Conservation (phyloP, 2,329 filamentous ascomycete species). For the Pseudogymnoascus sp. region DNA sequence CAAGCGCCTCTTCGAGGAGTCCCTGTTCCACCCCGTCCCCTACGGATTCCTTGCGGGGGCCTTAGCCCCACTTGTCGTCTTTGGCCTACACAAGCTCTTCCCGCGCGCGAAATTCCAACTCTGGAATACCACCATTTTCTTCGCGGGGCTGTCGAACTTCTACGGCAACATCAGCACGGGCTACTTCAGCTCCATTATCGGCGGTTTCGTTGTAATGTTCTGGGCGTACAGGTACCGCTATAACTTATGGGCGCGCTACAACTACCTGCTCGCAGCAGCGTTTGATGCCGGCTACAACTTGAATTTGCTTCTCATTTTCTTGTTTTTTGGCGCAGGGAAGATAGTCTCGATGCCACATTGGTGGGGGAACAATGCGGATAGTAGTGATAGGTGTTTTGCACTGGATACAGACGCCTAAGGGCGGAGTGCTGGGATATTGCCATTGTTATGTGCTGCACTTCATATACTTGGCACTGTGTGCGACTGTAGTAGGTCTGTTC, state of each 20-base stretch:
- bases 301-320: slow-evolving; percentile 54
- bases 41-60: slow-evolving; percentile 49
- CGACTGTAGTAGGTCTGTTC: not conserved
- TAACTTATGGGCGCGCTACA: slow-evolving; percentile 52
- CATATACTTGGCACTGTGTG: not conserved
- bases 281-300: slow-evolving; percentile 58
- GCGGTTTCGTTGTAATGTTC: slow-evolving; percentile 55
- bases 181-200: slow-evolving; percentile 49
- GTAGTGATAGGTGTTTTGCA: slow-evolving; percentile 53
- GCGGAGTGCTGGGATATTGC: not conserved
- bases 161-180: slow-evolving; percentile 57
- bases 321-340: slow-evolving; percentile 51
- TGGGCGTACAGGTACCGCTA: slow-evolving; percentile 50
- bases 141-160: slow-evolving; percentile 46
- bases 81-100: slow-evolving; percentile 44
- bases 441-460: not conserved
- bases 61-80: slow-evolving; percentile 40
- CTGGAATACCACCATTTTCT: slow-evolving; percentile 58
- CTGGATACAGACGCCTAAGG: slow-evolving; percentile 25
- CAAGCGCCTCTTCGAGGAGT: slow-evolving; percentile 40
- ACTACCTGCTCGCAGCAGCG: slow-evolving; percentile 53
- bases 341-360: slow-evolving; percentile 53
- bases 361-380: slow-evolving; percentile 54
- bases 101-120: slow-evolving; percentile 45
- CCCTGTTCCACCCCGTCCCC: slow-evolving; percentile 42